These are phyloP conservation scores for Neocallimastix lanati DNA, from an alignment of 192 early-diverging fungal species.

Conservation along the genomic window DNA sequence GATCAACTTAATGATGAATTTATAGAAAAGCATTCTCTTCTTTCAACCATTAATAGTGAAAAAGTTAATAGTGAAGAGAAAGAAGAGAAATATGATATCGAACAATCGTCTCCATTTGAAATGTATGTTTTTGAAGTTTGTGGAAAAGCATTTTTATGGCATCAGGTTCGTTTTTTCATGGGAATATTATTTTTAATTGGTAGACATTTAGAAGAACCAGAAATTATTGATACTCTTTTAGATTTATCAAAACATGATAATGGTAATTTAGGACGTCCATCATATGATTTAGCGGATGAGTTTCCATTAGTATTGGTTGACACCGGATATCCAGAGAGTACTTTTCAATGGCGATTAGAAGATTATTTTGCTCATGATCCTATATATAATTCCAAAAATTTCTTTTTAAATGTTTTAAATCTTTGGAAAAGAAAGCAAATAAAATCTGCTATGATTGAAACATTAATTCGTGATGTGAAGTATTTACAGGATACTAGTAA, in stretches of 20 bases:
- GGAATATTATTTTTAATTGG: slow-evolving; percentile 72
- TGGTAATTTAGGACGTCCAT: slow-evolving; percentile 43
- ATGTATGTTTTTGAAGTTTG: slow-evolving; percentile 19
- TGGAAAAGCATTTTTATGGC: slow-evolving; percentile 88
- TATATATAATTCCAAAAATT: background rate
- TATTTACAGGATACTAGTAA: background rate
- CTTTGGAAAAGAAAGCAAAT: background rate
- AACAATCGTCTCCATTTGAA: slow-evolving; percentile 46
- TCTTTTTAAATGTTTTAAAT: background rate
- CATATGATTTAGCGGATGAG: slow-evolving; percentile 83
- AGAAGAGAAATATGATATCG: slow-evolving; percentile 6
- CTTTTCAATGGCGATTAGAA: background rate
- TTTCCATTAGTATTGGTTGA: slow-evolving; percentile 76
- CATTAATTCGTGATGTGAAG: background rate
- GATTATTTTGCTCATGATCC: background rate
- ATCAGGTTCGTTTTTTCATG: slow-evolving; percentile 96
- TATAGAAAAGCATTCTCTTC: background rate
- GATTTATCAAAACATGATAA: slow-evolving; percentile 32
- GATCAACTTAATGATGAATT: slow-evolving; percentile 9
- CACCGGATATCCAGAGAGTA: slow-evolving; percentile 43
- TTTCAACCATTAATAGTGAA: background rate
- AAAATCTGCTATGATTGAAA: background rate
- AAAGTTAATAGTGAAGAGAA: background rate
- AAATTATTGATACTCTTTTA: slow-evolving; percentile 44
- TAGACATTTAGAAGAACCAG: slow-evolving; percentile 52